These are phyloP conservation scores for Lachancea thermotolerans DNA, from an alignment of 805 yeast genomes.

Conservation along the genomic window DNA sequence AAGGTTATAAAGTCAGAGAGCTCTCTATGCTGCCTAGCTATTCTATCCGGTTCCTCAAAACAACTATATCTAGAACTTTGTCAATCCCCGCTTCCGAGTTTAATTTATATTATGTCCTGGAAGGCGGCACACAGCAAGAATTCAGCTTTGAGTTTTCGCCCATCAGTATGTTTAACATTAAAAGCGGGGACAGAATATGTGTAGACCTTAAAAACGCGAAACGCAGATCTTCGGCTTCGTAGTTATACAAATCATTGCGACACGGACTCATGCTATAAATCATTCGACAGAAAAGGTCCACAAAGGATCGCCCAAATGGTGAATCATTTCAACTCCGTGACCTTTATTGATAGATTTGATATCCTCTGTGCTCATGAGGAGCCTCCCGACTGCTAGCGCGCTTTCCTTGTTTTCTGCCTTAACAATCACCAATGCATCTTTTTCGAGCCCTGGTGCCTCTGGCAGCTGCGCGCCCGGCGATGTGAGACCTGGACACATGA, in stretches of 20 bases:
- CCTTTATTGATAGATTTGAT: slow-evolving; percentile 80
- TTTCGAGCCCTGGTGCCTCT: slow-evolving; percentile 48
- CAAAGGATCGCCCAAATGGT: slow-evolving; percentile 83
- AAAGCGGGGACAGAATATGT: slow-evolving; percentile 10
- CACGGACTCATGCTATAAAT: not conserved
- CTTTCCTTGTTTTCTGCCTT: slow-evolving; percentile 90
- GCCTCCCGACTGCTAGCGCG: slow-evolving; percentile 86
- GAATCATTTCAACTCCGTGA: slow-evolving; percentile 78
- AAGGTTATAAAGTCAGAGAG: not conserved
- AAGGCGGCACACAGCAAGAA: slow-evolving; percentile 6
- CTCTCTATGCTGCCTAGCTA: slow-evolving; percentile 12
- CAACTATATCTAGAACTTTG: slow-evolving; percentile 12
- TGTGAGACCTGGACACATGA: slow-evolving; percentile 94
- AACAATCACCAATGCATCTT: slow-evolving; percentile 68
- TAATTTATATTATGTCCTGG: slow-evolving; percentile 8
- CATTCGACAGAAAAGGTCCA: slow-evolving; percentile 57
- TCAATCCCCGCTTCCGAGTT: slow-evolving; percentile 6
- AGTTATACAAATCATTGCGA: no score
- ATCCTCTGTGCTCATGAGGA: slow-evolving; percentile 83
- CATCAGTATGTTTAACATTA: slow-evolving; percentile 13
- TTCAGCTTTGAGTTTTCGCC: slow-evolving; percentile 19
- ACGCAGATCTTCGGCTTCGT: not conserved
- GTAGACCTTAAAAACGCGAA: slow-evolving; percentile 4
- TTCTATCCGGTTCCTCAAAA: slow-evolving; percentile 22
- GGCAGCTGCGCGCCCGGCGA: slow-evolving; percentile 81